Percentiles rank a stretch among this genome's conserved stretches.
phyloP scores from a whole-genome alignment of 1,284 basidiomycete species.

The Coriolopsis trogii region DNA sequence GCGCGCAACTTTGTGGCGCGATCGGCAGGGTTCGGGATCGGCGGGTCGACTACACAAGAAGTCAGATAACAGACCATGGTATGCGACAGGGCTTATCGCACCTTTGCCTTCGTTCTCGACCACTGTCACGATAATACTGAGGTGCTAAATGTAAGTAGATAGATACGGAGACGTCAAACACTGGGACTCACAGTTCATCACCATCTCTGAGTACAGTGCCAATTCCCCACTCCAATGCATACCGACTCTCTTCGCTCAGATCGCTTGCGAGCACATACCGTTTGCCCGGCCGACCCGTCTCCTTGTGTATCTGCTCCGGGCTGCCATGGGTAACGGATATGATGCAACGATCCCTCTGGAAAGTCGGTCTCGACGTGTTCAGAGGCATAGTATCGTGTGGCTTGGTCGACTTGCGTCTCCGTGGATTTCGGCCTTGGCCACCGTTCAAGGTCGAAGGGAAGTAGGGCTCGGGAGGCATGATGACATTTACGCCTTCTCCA shows the following conservation, averaged over 20 bases:
- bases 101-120: conserved; percentile 93
- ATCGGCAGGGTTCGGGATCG: conserved; percentile 69
- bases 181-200: conserved; percentile 79
- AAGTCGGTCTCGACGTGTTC: conserved; percentile 76
- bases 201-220: conserved; percentile 96
- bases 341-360: conserved; percentile 92
- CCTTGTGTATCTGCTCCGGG: conserved; percentile 58
- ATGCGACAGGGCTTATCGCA: conserved; percentile 36
- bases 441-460: conserved; percentile 72
- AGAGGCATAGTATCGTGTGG: conserved; percentile 64
- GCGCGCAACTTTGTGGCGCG: conserved; percentile 76
- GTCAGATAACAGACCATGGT: neutral
- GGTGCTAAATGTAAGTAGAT: conserved; percentile 9
- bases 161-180: neutral
- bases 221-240: conserved; percentile 95
- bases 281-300: conserved; percentile 58
- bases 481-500: conserved; percentile 89
- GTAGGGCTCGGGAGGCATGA: conserved; percentile 79
- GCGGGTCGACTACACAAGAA: conserved; percentile 70
- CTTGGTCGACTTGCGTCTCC: conserved; percentile 61
- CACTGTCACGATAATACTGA: conserved; percentile 81
- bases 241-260: conserved; percentile 89
- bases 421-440: conserved; percentile 45
- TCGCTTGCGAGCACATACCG: conserved; percentile 93
- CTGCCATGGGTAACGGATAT: conserved; percentile 88